Base-by-base conservation (phyloP, 2,329 filamentous ascomycete genomes). In the Alternaria incomplexa region DNA sequence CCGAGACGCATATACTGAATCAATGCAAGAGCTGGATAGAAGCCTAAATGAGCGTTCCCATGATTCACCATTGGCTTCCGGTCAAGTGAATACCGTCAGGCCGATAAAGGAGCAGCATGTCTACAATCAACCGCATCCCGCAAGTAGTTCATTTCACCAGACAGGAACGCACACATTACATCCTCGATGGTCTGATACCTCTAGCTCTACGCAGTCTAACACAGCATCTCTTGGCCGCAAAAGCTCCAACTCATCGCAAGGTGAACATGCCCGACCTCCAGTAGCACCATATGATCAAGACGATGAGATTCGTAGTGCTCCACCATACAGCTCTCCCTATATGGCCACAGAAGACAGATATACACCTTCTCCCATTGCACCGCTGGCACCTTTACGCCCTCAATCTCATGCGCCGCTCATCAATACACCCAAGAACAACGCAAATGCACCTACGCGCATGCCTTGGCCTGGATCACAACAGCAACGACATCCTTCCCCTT, bases 151-250 rank as follows among this genome's bases (percentile, higher is more conserved):
- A 23, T 59, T 60, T 36, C 60, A 58, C 23, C 61, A 69, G 23
- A 50, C 58, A 20, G 64, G 65, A 55, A 57, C 47, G 17, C 52
- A 63, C 17, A 52, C 50, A 22, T 51, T 43, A 8, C 48, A 61
- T 10, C 62, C 68, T 40, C 66, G 71, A 30, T 76, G 71, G 66
- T 78, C 77, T 9, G 61, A 68, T 26, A 63, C 51, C 2, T 63
- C 71, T 26, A 76, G 76, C 52, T 77, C 76, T 8, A 57, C 62
- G 12, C 71, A 68, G 30, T 79, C 76, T 8, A 70, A 77, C 9
- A 32, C 61, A 17, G 67, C 66, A 11, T 76, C 75, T 4, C 57
- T 77, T 13, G 69, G 73, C 53, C 71, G 70, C 26, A 62, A 73
- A 53, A 69, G 69, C 53, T 77, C 76, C 0, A 69, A 55, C 40